Evolutionary conservation across 73 alveolate species (phyloP).

Genomic region (Vitrella brassicaformis): DNA sequence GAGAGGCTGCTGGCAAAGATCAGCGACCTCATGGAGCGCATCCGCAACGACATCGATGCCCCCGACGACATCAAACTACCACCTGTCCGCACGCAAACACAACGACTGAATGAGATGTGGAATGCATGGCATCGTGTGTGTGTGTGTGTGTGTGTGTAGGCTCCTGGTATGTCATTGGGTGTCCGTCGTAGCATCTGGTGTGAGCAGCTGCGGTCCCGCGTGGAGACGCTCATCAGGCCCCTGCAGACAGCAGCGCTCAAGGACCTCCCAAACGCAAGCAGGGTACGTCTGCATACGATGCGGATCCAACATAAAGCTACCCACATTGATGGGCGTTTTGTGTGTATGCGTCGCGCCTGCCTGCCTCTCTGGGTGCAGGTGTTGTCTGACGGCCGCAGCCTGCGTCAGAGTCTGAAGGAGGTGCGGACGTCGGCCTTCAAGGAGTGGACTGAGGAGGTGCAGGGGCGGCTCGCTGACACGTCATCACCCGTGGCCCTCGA

Average conservation of each 20-base stretch:
- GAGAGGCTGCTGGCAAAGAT: constrained; percentile 32
- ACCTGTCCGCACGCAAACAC: constrained; percentile 18
- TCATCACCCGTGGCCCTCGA: constrained; percentile 26
- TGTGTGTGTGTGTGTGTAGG: neutral
- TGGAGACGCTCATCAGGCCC: neutral
- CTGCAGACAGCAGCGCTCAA: neutral
- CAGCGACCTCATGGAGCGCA: constrained; percentile 22
- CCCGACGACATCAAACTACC: constrained; percentile 11
- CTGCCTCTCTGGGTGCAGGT: too few species aligned
- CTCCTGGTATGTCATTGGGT: neutral
- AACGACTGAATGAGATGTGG: too few species aligned
- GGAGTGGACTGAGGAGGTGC: constrained; percentile 34
- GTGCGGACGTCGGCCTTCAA: neutral
- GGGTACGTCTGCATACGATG: neutral
- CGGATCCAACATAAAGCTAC: neutral
- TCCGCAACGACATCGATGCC: constrained; percentile 15
- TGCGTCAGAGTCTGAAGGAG: neutral
- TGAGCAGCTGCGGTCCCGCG: neutral
- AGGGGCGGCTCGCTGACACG: constrained; percentile 9
- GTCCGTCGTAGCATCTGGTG: neutral
- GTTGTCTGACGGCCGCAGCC: too few species aligned
- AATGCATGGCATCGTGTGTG: neutral
- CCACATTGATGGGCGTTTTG: too few species aligned
- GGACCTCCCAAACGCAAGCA: neutral
- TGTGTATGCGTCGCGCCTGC: too few species aligned